Evolutionary conservation across 768 basidiomycete species (phyloP), one percentile per base, ranked within the genome.

Genomic region (Paxillus involutus): DNA sequence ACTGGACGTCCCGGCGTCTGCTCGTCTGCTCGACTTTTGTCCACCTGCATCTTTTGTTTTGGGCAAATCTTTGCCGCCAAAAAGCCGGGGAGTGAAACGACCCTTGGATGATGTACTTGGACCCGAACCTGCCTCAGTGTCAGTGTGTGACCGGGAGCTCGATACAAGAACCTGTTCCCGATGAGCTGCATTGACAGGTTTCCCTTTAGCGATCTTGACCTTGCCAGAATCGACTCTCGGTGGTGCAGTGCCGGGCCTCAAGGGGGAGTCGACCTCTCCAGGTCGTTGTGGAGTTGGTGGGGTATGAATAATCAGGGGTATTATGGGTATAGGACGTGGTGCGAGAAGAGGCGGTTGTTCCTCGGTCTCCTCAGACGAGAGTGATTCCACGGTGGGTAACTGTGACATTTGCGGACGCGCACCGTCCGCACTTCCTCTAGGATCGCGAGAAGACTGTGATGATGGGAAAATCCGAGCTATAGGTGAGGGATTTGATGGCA

Each of bases 281-380:
- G 56, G 54, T 9, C 73, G 63, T 42, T 72, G 64, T 49, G 71
- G 71, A 24, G 71, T 73, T 37, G 71, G 70, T 37, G 71, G 73
- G 46, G 71, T 73, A 59, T 74, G 73, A 13, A 69, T 63, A 47
- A 73, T 73, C 29, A 54, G 60, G 37, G 71, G 71, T 61, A 71
- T 66, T n/a, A 16, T 26, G 36, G 58, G 59, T 26, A 59, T 56
- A 44, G 35, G 59, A 42, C 65, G 70, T n/a, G 64, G 55, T 14
- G 67, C 67, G 40, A 69, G 60, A 17, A 66, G 60, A 44, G 74
- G 63, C 16, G 68, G 57, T 4, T 53, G 64, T 3, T 59, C 63
- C 40, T 57, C 45, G 11, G 39, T 60, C 39, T 65, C 69, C 16
- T 61, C 65, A 12, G 61, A 63, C 6, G 65, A 55, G 7, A 32